Conservation (phyloP, 805 yeast species). For the Ogataea parapolymorpha region DNA sequence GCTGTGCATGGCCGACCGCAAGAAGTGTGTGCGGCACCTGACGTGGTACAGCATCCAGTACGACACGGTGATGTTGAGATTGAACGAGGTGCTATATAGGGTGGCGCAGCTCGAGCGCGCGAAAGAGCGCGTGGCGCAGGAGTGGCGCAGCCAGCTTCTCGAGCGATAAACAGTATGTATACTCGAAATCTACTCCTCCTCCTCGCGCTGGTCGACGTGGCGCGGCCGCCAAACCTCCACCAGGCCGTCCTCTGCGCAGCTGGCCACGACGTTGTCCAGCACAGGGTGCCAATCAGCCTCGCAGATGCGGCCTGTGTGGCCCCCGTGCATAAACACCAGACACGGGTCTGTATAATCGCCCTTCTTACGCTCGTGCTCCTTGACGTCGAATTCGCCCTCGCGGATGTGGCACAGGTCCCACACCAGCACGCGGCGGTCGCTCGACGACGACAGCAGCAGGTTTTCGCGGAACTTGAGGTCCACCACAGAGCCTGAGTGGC, state of each 20-base stretch:
- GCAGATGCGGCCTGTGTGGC: conserved; percentile 69
- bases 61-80: conserved; percentile 35
- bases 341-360: conserved; percentile 70
- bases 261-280: conserved; percentile 54
- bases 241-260: conserved; percentile 73
- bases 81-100: conserved; percentile 27
- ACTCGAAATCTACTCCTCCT: conserved; percentile 31
- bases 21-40: conserved; percentile 52
- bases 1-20: conserved; percentile 50
- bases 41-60: conserved; percentile 33
- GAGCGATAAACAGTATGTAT: too few relatives aligned
- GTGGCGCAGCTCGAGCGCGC: conserved; percentile 24
- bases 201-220: conserved; percentile 40
- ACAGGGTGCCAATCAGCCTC: conserved; percentile 68
- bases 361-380: conserved; percentile 49
- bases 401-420: conserved; percentile 71
- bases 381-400: conserved; percentile 52
- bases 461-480: conserved; percentile 50
- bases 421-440: conserved; percentile 64
- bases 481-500: conserved; percentile 57
- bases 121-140: conserved; percentile 32
- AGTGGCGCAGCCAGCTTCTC: conserved; percentile 28
- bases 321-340: conserved; percentile 77
- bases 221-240: conserved; percentile 77
- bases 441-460: conserved; percentile 53